Base-by-base conservation (phyloP, 73 alveolate species). In the Urostyla sp. region DNA sequence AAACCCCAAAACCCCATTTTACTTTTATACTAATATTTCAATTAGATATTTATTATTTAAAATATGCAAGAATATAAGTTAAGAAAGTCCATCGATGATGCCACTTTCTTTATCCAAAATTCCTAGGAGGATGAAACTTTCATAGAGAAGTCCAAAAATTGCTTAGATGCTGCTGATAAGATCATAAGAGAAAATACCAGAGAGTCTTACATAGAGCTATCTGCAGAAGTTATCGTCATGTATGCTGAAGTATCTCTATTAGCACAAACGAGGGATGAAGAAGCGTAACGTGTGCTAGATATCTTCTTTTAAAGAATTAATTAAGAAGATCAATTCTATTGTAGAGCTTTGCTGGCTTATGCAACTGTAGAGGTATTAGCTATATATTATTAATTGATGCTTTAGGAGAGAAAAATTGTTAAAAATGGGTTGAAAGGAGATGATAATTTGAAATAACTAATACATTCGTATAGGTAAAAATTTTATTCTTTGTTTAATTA, bases 321-420 rank as follows among this genome's bases (percentile, higher is more conserved):
- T 20, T 81, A 95, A 20, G 90, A 93, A 75, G 98, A 97, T 80
- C 94, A 97, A 81, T 95, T 93, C 87, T 97, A 92, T 84, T 85
- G 94, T 72, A 75, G 99, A 31, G 99, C 99, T 0, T 74, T 97
- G 20, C 89, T 97, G 24, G 95, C 94, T 0, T 77, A 75, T 54
- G 95, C 98, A 34, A 90, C 88, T 30, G 95, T 96, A n/a, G 91
- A 85, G 73, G 97, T 91, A 32, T 48, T 87, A 52, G 49, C 85
- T n/a, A n/a, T 18, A 16, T 31, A 35, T 10, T 5, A 58, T 5
- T 58, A 20, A 34, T n/a, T 31, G 6, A 4, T 58, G 4, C 10
- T 28, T 7, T 72, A 95, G 60, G 98, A 97, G 6, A 86, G 95
- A 67, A 90, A 95, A 73, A 92, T 94, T 20, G 80, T 82, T 56